A percentile compares a stretch with the other conserved stretches of the same genome.
These are phyloP conservation scores for Rhizopogon parksii DNA, from an alignment of 1,284 basidiomycete species.

Conservation along the genomic window DNA sequence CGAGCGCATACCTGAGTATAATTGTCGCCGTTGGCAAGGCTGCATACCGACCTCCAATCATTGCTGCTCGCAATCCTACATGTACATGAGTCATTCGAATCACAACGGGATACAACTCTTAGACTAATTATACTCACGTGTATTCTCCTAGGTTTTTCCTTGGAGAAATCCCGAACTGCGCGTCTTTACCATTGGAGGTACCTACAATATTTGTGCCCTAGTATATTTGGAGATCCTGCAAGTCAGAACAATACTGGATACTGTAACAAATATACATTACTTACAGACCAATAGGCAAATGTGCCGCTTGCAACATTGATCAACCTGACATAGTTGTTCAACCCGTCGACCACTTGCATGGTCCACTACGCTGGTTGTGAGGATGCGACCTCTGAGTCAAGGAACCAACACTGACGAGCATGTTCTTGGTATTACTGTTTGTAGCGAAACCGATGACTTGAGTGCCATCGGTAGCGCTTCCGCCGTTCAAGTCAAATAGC, in stretches of 20 bases:
- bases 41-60: too few relatives aligned
- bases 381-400: not conserved
- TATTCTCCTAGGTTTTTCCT: not conserved
- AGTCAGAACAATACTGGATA: not conserved
- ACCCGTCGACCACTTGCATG: not conserved
- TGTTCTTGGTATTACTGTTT: not conserved
- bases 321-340: not conserved
- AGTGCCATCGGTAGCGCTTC: not conserved
- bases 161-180: not conserved
- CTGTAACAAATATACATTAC: not conserved
- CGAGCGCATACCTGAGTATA: not conserved
- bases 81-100: not conserved
- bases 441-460: not conserved
- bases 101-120: not conserved
- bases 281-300: not conserved
- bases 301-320: not conserved
- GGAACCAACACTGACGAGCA: not conserved
- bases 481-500: not conserved
- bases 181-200: not conserved
- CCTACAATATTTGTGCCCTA: not conserved
- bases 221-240: not conserved
- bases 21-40: not conserved
- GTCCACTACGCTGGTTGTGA: not conserved
- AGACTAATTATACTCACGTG: not conserved
- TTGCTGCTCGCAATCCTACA: not conserved